Evolutionary conservation across 352 stramenopile species (phyloP).

Genomic region (Blastocystis sp.): DNA sequence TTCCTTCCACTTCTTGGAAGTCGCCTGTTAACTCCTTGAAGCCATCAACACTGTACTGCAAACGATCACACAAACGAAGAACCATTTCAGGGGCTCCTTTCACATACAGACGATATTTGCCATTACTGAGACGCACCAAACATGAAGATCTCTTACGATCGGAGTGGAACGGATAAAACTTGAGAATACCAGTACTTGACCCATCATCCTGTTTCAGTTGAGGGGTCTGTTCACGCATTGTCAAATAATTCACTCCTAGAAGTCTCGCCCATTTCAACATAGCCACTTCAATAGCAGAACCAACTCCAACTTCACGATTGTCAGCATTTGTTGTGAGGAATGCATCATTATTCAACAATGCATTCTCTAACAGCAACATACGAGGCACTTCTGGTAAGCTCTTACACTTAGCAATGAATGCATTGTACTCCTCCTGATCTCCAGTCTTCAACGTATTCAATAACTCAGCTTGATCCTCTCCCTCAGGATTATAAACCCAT

Average conservation of each 20-base stretch:
- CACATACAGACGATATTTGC: conserved; percentile 71
- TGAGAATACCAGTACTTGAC: conserved; percentile 46
- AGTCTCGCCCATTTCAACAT: conserved; percentile 56
- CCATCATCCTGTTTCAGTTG: conserved; percentile 46
- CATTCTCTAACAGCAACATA: conserved; percentile 47
- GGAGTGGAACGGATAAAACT: conserved; percentile 58
- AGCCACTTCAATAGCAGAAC: conserved; percentile 48
- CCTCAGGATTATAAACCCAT: conserved; percentile 63
- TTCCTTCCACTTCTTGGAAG: conserved; percentile 34
- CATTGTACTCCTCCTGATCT: conserved; percentile 42
- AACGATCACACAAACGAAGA: conserved; percentile 40
- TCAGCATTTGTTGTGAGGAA: conserved; percentile 50
- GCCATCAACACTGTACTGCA: neutral
- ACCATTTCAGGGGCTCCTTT: conserved; percentile 64
- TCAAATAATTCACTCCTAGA: conserved; percentile 33
- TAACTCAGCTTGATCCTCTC: conserved; percentile 68
- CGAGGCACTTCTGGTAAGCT: neutral
- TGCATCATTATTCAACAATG: conserved; percentile 58
- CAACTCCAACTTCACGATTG: conserved; percentile 39
- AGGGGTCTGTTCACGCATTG: conserved; percentile 10
- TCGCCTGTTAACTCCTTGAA: conserved; percentile 14
- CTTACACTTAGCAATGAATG: conserved; percentile 55
- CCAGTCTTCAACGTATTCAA: conserved; percentile 40
- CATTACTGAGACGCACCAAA: conserved; percentile 42
- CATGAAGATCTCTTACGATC: conserved; percentile 52